Evolutionary conservation across 176 grass and related monocot genomes (phyloP).

Genomic region (Aegilops longissima): DNA sequence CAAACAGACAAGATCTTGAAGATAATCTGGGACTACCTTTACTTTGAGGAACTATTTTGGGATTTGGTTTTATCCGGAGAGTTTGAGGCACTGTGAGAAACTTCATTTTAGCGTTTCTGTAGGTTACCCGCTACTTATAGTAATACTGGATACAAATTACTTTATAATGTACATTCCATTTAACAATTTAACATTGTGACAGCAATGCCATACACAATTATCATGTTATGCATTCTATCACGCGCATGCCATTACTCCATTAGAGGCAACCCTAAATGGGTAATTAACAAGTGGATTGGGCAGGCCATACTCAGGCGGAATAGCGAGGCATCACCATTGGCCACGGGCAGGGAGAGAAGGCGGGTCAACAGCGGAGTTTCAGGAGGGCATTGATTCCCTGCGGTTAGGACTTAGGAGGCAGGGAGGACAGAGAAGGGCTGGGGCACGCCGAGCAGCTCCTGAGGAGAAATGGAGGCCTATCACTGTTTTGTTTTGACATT

Average conservation of each 20-base stretch:
- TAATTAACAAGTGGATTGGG: background rate
- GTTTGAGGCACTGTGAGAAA: background rate
- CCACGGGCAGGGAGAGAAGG: too few relatives aligned
- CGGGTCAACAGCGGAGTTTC: too few relatives aligned
- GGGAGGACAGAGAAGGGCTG: too few relatives aligned
- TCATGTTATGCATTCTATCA: background rate
- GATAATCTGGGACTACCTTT: background rate
- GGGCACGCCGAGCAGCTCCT: too few relatives aligned
- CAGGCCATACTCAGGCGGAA: background rate
- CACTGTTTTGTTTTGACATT: too few relatives aligned
- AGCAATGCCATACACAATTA: background rate
- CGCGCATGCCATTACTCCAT: background rate
- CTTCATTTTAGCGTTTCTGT: background rate
- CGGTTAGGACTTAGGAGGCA: too few relatives aligned
- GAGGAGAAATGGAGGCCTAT: too few relatives aligned
- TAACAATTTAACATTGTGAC: background rate
- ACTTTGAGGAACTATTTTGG: background rate
- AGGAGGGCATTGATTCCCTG: too few relatives aligned
- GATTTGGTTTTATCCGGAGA: background rate
- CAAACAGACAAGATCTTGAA: slow-evolving; percentile 20
- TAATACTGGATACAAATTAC: background rate
- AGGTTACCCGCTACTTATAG: background rate
- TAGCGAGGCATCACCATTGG: too few relatives aligned
- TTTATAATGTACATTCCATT: background rate
- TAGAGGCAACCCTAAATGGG: background rate